Conservation (phyloP, 768 basidiomycete genomes). For the Artomyces pyxidatus region DNA sequence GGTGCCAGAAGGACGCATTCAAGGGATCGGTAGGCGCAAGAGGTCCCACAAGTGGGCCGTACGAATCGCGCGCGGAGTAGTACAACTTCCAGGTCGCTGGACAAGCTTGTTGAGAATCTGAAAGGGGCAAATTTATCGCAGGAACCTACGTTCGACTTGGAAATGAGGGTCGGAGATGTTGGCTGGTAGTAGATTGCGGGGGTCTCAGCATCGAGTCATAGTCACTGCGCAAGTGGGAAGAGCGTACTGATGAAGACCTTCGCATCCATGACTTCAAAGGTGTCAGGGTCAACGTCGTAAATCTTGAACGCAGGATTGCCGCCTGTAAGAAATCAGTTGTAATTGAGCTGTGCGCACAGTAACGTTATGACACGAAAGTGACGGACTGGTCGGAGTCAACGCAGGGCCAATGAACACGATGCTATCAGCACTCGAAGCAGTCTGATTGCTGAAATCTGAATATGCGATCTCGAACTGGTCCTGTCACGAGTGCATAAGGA, state of each 20-base stretch:
- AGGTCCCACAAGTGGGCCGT: constrained; percentile 2
- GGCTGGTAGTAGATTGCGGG: constrained; percentile 17
- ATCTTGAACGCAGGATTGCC: constrained; percentile 51
- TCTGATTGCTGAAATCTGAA: constrained; percentile 40
- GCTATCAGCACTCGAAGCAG: constrained; percentile 36
- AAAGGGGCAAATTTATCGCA: too few species aligned
- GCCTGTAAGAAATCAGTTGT: too few species aligned
- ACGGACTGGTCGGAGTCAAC: constrained; percentile 47
- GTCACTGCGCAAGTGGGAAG: too few species aligned
- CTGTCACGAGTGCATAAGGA: constrained; percentile 23
- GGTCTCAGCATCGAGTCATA: too few species aligned
- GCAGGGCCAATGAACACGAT: constrained; percentile 47
- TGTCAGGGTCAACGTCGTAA: constrained; percentile 60
- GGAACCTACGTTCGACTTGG: constrained; percentile 39
- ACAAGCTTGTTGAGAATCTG: neutral
- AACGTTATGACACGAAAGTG: too few species aligned
- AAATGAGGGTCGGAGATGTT: constrained; percentile 35
- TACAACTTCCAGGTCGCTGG: constrained; percentile 2
- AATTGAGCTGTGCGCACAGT: too few species aligned
- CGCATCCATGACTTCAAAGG: constrained; percentile 56
- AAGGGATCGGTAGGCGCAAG: constrained; percentile 1
- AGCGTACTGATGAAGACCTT: constrained; percentile 40
- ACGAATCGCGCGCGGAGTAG: constrained; percentile 3
- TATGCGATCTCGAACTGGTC: constrained; percentile 57
- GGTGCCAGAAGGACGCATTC: constrained; percentile 4